Evolutionary conservation across 768 basidiomycete species (phyloP), one percentile per base, ranked within the genome.

Genomic region (Boletus sp.): DNA sequence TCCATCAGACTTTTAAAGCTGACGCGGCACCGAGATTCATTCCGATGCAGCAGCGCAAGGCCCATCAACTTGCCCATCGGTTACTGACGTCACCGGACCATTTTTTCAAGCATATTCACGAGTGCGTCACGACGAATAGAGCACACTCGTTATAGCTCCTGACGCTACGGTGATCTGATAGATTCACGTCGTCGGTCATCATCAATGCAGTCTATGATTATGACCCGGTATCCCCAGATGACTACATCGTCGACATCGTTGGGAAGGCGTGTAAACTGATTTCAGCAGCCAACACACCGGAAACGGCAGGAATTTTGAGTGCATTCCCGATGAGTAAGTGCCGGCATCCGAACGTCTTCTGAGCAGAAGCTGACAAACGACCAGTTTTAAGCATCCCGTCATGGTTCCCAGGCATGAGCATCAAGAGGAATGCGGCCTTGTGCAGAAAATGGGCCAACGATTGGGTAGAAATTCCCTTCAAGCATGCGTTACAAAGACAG

Each of bases 121-220:
- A 57, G 63, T 64, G 33, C 15, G 57, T 55, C 28, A 39, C 12
- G 6, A 29, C 60, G 57, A 64, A 66, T 73, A 14, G 24, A 24
- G 24, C 30, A 42, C 8, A 10, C 18, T 18, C 28, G 44, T 29
- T 33, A 7, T 29, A 15, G 17, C 8, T 42, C 12, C 24, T 54
- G 36, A 54, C 9, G 8, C 24, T 2, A 11, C 37, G n/a, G 42
- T 11, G 7, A 47, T 47, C 18, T 36, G 30, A 46, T 47, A 67
- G 59, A 41, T 58, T 55, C 28, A 44, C 53, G 14, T 20, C 65
- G 63, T 58, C 74, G 61, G 72, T 76, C 50, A 65, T 70, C 11
- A 55, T 64, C 17, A 52, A 52, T 42, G 55, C 56, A 15, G 32
- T 57, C 44, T 52, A 67, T 36, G 63, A 56, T 46, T 65, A 67